Base-by-base conservation (phyloP, 2,329 filamentous ascomycete species). In the Aspergillus quadrilineatus region DNA sequence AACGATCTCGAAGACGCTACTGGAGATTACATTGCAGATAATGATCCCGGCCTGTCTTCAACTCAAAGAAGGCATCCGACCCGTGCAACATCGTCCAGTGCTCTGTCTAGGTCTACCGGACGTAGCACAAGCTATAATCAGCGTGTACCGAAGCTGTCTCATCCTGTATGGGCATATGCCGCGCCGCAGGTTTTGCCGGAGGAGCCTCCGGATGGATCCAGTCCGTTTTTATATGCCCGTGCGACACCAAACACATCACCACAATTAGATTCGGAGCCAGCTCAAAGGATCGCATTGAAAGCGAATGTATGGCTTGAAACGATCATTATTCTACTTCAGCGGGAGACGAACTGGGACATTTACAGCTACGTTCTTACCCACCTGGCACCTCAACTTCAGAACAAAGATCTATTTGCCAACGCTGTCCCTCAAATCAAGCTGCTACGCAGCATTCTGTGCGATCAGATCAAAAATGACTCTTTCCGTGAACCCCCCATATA, bases 351-450 rank as follows among this genome's bases (percentile, higher is more conserved):
- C 60, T 97, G 93, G 92, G 92, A 97, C 69, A 79, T 96, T 1
- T 96, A 96, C 78, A 93, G 90, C 73, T 97, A 93, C 69, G 83
- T 93, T 15, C 79, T 99, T 30, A 89, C 91, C 5, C 90, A 96
- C 71, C 78, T 97, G 8, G 89, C 91, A 1, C 88, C 90, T 29
- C 93, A 97, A 66, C 80, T 99, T 22, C 89, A 88, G 71, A 99
- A 99, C 65, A 91, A 94, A 67, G 87, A 90, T 10, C 80, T 97
- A 12, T 97, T 97, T 70, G 82, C 81, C 58, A 86, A 83, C 52
- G 85, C 90, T 5, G 85, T 90, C 37, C 80, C 85, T 2, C 87
- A 95, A 58, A 83, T 99, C 54, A 86, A 88, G 64, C 83, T 88
- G 59, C 77, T 97, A 12, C 85, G 93, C 59, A 85, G 82, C 57